Evolutionary conservation across 2,329 filamentous ascomycete species (phyloP).

Genomic region (Trichoderma arundinaceum): DNA sequence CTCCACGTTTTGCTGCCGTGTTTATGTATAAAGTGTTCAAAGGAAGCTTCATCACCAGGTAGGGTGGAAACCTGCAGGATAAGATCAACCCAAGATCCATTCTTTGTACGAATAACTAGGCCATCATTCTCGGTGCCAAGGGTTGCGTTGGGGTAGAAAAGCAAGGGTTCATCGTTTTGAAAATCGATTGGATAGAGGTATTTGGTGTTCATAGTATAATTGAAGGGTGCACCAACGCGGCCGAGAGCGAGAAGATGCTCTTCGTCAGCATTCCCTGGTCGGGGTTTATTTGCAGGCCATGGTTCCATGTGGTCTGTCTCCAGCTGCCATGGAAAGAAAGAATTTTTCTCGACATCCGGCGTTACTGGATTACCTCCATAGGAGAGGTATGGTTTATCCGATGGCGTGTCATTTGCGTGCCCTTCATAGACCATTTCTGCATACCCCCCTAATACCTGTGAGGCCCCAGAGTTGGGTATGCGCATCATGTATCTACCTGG

Average conservation of each 20-base stretch:
- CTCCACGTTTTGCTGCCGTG: constrained; percentile 66
- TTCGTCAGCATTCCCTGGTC: constrained; percentile 51
- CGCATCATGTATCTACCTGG: constrained; percentile 61
- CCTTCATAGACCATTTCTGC: constrained; percentile 37
- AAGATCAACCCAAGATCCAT: constrained; percentile 61
- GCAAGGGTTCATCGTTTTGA: constrained; percentile 46
- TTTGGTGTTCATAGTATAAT: constrained; percentile 59
- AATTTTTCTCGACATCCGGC: constrained; percentile 36
- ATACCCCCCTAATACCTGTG: constrained; percentile 61
- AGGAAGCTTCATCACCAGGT: constrained; percentile 48
- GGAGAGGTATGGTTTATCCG: constrained; percentile 47
- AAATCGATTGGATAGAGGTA: constrained; percentile 46
- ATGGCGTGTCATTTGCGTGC: not conserved
- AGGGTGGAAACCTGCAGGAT: constrained; percentile 52
- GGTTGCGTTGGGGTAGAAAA: constrained; percentile 52
- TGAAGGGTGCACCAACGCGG: constrained; percentile 52
- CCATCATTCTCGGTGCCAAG: constrained; percentile 48
- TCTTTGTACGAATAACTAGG: constrained; percentile 54
- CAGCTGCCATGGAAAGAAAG: constrained; percentile 49
- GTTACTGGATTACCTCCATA: constrained; percentile 32
- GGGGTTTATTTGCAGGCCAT: constrained; percentile 55
- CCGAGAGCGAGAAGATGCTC: constrained; percentile 53
- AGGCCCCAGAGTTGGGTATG: constrained; percentile 54
- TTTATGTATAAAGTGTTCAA: constrained; percentile 65
- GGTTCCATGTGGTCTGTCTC: constrained; percentile 37